Evolutionary conservation across 768 basidiomycete species (phyloP), one percentile per base, ranked within the genome.

Genomic region (Kondoa malvinella): DNA sequence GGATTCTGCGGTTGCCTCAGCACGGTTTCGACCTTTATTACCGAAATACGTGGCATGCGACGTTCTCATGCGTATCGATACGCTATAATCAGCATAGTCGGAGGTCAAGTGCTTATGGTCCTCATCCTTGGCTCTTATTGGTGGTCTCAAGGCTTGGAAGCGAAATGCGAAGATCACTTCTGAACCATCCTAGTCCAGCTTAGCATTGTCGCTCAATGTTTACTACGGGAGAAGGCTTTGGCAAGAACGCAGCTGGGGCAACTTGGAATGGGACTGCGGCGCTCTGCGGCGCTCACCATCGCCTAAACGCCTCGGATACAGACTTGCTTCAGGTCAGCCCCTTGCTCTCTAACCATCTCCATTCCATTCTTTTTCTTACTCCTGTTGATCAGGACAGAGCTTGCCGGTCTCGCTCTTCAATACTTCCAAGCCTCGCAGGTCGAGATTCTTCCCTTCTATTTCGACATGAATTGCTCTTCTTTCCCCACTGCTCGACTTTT

Each of bases 11-110:
- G 61, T 33, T 63, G 61, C n/a, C 80, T 97, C 72, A 92, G 87
- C 1, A 99, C 95, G 1, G 82, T 99, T 72, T 90, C 88, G 76
- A 97, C 92, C 21, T 94, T 97, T 74, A 87, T 85, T 1, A 85
- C 85, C 8, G 95, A 99, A 75, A 76, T 88, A 26, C 77, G 80
- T 34, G 82, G 82, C 56, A 78, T 92, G 69, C 77, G 79, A 26
- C 59, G 70, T n/a, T 57, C 26, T 25, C 50, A 68, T 50, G 40
- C 33, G 15, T 69, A 68, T 32, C 25, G 25, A 32, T 70, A 70
- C 63, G 69, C 57, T 8, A n/a, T 64, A 26, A 29, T 32, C 25
- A 70, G 68, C 26, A 63, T 70, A 40, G 40, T 40, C n/a, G 57
- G n/a, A 2, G 69, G 69, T 25, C 69, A 70, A 57, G 25, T 65